phyloP scores from a whole-genome alignment of 1,284 basidiomycete genomes.

The Anthracocystis walkeri region DNA sequence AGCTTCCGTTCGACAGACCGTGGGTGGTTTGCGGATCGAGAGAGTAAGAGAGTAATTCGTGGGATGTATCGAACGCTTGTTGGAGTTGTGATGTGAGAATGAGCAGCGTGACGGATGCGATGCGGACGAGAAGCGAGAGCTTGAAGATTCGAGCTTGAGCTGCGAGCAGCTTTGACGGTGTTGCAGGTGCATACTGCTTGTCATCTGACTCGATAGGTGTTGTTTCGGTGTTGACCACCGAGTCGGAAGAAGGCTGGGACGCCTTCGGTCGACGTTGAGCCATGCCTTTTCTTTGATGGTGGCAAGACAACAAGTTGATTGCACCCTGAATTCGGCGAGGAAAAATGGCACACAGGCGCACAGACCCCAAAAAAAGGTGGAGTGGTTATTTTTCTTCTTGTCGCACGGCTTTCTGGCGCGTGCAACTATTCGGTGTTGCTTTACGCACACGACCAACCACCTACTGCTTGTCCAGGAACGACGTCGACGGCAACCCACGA shows the following conservation, averaged over 20 bases:
- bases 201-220: no score
- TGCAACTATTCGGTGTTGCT: no score
- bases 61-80: conserved; percentile 61
- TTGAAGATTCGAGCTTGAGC: conserved; percentile 20
- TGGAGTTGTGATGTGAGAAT: conserved; percentile 28
- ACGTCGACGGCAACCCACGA: not conserved
- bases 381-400: conserved; percentile 20
- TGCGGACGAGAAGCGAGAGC: conserved; percentile 25
- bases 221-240: no score
- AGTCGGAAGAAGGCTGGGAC: conserved; percentile 3
- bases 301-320: not conserved
- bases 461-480: no score
- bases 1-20: conserved; percentile 13
- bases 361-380: conserved; percentile 7
- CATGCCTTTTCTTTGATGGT: conserved; percentile 9
- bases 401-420: conserved; percentile 14
- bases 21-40: conserved; percentile 21
- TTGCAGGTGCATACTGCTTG: no score
- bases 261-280: conserved; percentile 10
- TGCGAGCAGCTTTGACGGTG: not conserved
- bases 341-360: conserved; percentile 7
- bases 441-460: no score
- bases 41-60: conserved; percentile 40
- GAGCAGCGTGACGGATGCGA: conserved; percentile 28
- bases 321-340: conserved; percentile 22